Evolutionary conservation across 2,329 filamentous ascomycete species (phyloP).

Genomic region (Sclerotiophoma versabilis): DNA sequence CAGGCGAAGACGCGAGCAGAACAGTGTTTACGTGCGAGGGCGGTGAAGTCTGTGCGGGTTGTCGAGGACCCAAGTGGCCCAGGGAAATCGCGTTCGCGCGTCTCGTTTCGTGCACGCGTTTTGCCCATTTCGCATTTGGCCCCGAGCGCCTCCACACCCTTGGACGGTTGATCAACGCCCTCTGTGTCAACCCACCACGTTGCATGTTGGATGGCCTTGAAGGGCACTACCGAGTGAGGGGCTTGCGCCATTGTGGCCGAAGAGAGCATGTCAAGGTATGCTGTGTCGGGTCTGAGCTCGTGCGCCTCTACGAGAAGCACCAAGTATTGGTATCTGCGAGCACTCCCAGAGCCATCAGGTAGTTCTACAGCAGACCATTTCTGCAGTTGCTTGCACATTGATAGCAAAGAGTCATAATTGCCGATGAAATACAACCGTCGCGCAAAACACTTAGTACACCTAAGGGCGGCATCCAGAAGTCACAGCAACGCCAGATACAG

Average conservation of each 20-base stretch:
- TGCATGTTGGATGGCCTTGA: too few relatives aligned
- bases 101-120: constrained; percentile 12
- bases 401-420: background rate
- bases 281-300: background rate
- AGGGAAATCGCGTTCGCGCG: constrained; percentile 11
- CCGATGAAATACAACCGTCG: background rate
- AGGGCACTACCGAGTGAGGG: too few relatives aligned
- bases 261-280: too few relatives aligned
- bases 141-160: background rate
- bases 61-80: constrained; percentile 7
- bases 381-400: background rate
- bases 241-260: too few relatives aligned
- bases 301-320: too few relatives aligned
- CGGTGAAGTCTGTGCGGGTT: constrained; percentile 16
- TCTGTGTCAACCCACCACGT: background rate
- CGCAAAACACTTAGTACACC: background rate
- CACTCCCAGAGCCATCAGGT: background rate
- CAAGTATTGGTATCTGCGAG: background rate
- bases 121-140: background rate
- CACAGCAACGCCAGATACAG: background rate
- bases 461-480: background rate
- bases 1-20: constrained; percentile 5
- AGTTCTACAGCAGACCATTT: too few relatives aligned
- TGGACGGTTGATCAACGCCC: background rate
- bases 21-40: constrained; percentile 12